Evolutionary conservation across 805 yeast species (phyloP).

Genomic region (Maudiozyma bulderi): DNA sequence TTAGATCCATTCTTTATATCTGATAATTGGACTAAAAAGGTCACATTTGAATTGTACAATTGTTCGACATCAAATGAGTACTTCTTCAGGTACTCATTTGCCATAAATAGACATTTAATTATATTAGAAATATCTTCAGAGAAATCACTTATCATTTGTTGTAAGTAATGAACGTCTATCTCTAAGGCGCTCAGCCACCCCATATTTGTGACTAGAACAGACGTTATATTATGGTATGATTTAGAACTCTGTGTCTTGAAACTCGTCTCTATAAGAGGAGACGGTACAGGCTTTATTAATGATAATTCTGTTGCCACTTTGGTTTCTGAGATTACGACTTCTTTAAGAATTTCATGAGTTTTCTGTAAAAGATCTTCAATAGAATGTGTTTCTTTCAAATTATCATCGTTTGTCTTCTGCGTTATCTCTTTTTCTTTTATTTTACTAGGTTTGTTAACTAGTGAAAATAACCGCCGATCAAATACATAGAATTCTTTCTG

Average conservation of each 20-base stretch:
- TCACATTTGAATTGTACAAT: conserved; percentile 31
- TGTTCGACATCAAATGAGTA: conserved; percentile 43
- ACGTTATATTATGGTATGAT: conserved; percentile 19
- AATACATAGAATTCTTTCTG: conserved; percentile 44
- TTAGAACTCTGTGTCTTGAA: background rate
- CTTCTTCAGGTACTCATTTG: conserved; percentile 40
- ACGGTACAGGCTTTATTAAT: conserved; percentile 28
- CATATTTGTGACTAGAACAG: conserved; percentile 36
- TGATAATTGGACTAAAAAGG: conserved; percentile 32
- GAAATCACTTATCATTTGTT: conserved; percentile 21
- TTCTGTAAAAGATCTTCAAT: background rate
- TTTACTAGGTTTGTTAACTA: conserved; percentile 16
- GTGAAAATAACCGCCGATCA: conserved; percentile 50
- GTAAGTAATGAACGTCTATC: conserved; percentile 32
- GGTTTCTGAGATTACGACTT: background rate
- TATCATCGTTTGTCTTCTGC: no score
- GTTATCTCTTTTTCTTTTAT: background rate
- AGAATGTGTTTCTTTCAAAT: no score
- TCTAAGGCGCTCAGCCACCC: conserved; percentile 44
- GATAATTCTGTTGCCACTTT: background rate
- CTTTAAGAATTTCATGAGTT: background rate
- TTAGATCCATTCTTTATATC: conserved; percentile 34
- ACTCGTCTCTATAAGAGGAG: conserved; percentile 1
- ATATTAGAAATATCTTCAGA: conserved; percentile 32
- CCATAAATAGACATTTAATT: conserved; percentile 38